Base-by-base conservation (phyloP, 768 basidiomycete genomes). In the Tylopilus sp. region DNA sequence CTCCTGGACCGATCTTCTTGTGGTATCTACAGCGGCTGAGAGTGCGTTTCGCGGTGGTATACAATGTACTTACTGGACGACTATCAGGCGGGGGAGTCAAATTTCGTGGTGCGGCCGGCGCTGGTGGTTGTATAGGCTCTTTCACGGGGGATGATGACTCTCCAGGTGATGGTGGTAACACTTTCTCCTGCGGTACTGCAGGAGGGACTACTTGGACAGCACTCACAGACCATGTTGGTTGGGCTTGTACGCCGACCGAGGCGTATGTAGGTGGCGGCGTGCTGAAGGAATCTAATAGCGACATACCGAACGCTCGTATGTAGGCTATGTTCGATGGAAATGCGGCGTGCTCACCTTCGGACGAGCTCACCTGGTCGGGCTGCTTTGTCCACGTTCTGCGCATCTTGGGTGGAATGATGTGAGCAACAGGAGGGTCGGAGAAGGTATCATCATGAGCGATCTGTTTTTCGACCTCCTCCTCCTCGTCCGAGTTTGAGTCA, bases 351-450 rank as follows among this genome's bases (percentile, higher is more conserved):
- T 76, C 65, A 81, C 79, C 65, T 58, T 64, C 50, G 10, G 50
- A 58, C 36, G 62, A 59, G 67, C 69, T 74, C 63, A 73, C 68
- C 64, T 78, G 77, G 55, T 82, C 77, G 45, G 64, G 53, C 62
- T 74, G 76, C 63, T 71, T 82, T 38, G 71, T 74, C 83, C 84
- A 85, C 25, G 78, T 76, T 62, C 81, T 77, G 45, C 83, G 75
- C 80, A 85, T 80, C 71, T 84, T 85, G 22, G 84, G 84, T 40
- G 83, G 83, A 26, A 85, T 73, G 51, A 70, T 69, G 51, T 74
- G 71, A 38, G 70, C 66, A 24, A 59, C 43, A n/a, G 71, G 61
- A 13, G 52, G 60, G 48, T 70, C 70, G 43, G 60, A 63, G n/a
- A 68, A 63, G 34, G 73, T 72, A 48, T 80, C 76, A 40, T 76